Conservation (phyloP, 352 stramenopile genomes). For the Phytophthora europaea region DNA sequence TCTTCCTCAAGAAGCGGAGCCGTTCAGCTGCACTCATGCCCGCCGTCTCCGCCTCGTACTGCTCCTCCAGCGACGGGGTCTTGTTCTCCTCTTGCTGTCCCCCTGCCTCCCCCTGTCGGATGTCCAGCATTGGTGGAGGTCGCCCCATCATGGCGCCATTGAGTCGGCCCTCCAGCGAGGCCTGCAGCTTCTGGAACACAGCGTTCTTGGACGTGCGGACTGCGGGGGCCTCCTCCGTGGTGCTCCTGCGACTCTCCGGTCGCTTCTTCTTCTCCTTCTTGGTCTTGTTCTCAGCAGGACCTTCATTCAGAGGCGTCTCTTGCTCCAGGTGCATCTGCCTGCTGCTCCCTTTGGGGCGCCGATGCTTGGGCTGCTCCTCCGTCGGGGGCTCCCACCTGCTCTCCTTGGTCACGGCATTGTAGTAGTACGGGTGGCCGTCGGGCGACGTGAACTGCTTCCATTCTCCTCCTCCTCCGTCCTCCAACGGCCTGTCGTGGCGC, state of each 20-base stretch:
- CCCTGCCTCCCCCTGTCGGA: slow-evolving; percentile 23
- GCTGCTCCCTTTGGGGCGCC: slow-evolving; percentile 20
- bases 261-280: slow-evolving; percentile 16
- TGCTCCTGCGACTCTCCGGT: slow-evolving; percentile 2
- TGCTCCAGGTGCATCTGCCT: slow-evolving; percentile 12
- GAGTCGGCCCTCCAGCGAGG: slow-evolving; percentile 58
- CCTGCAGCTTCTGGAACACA: slow-evolving; percentile 64
- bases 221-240: neutral
- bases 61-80: slow-evolving; percentile 37
- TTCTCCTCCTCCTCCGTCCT: slow-evolving; percentile 17
- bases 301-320: neutral
- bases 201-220: slow-evolving; percentile 35
- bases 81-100: slow-evolving; percentile 7
- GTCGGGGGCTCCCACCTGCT: slow-evolving; percentile 70
- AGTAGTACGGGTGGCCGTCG: slow-evolving; percentile 72
- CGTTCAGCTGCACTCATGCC: slow-evolving; percentile 71
- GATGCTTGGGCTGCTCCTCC: slow-evolving; percentile 17
- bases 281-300: neutral
- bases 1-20: slow-evolving; percentile 69
- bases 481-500: slow-evolving; percentile 1
- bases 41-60: slow-evolving; percentile 69
- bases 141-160: slow-evolving; percentile 33
- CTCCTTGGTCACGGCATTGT: slow-evolving; percentile 70
- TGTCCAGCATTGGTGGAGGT: slow-evolving; percentile 44
- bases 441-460: slow-evolving; percentile 72